These are phyloP conservation scores for Metarhizium anisopliae DNA, from an alignment of 2,329 filamentous ascomycete species.

Conservation along the genomic window DNA sequence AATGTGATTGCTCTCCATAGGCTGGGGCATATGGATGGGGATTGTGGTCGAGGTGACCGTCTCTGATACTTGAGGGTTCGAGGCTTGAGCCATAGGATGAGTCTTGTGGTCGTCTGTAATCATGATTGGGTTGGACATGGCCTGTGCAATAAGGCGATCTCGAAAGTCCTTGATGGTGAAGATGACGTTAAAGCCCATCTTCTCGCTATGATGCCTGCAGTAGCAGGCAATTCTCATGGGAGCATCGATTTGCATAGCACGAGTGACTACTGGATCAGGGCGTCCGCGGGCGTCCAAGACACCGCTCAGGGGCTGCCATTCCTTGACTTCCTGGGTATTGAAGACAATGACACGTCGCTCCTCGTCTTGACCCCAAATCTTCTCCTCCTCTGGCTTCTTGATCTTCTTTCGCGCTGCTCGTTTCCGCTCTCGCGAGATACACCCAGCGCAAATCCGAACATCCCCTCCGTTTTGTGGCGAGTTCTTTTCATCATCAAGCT, in stretches of 20 bases:
- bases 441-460: conserved; percentile 84
- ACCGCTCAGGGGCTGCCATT: conserved; percentile 60
- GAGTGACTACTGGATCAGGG: conserved; percentile 39
- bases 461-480: conserved; percentile 85
- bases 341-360: conserved; percentile 79
- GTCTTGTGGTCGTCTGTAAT: conserved; percentile 98
- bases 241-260: conserved; percentile 68
- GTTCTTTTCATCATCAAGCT: conserved; percentile 50
- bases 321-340: conserved; percentile 79
- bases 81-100: conserved; percentile 33
- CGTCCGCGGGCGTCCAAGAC: conserved; percentile 34
- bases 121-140: conserved; percentile 81
- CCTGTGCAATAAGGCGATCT: conserved; percentile 71
- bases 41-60: conserved; percentile 14
- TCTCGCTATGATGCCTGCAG: conserved; percentile 90
- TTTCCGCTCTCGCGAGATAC: conserved; percentile 85
- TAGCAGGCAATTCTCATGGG: conserved; percentile 98
- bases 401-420: conserved; percentile 86
- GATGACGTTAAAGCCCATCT: conserved; percentile 84
- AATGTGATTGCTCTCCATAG: conserved; percentile 21
- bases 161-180: conserved; percentile 84
- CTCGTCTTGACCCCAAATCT: conserved; percentile 75
- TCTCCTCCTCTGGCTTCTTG: conserved; percentile 87
- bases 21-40: conserved; percentile 8
- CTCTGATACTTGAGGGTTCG: conserved; percentile 20